A percentile compares a stretch with the other conserved stretches of the same genome.
Evolutionary conservation across 768 basidiomycete genomes (phyloP).

Genomic region (Russula dissimulans): DNA sequence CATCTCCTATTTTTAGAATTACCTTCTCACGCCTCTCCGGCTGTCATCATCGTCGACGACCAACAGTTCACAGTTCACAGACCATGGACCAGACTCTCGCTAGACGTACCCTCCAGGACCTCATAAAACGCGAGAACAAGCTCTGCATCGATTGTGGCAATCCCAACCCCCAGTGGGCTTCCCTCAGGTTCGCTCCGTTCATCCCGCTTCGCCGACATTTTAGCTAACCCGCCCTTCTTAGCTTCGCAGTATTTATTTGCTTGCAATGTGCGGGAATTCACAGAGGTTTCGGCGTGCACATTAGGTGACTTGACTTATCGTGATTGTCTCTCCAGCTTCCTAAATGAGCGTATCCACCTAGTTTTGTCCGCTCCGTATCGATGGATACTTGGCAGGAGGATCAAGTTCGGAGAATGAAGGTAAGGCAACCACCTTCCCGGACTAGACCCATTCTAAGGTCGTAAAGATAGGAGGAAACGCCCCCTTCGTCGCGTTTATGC

Average conservation of each 20-base stretch:
- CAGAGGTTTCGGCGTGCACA: conserved; percentile 88
- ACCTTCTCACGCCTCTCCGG: too few species aligned
- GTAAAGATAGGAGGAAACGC: conserved; percentile 79
- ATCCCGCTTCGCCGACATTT: neutral
- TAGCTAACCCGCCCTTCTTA: conserved; percentile 23
- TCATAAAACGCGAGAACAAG: conserved; percentile 69
- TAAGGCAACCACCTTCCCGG: conserved; percentile 24
- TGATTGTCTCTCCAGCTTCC: neutral
- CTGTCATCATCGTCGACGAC: too few species aligned
- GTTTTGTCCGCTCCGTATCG: conserved; percentile 86
- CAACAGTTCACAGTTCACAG: too few species aligned
- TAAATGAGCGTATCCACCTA: conserved; percentile 27
- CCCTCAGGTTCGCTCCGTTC: conserved; percentile 44
- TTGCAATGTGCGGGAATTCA: conserved; percentile 81
- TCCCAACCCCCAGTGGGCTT: conserved; percentile 96
- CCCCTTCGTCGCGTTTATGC: conserved; percentile 71
- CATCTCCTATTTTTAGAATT: too few species aligned
- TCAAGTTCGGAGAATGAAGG: conserved; percentile 86
- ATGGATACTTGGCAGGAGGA: conserved; percentile 97
- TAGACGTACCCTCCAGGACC: conserved; percentile 63
- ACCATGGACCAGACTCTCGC: conserved; percentile 51
- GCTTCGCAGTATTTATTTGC: conserved; percentile 85
- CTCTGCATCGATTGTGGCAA: conserved; percentile 74
- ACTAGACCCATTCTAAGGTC: neutral
- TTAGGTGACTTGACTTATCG: conserved; percentile 42